These are phyloP conservation scores for Rhytidhysteron rufulum DNA, from an alignment of 2,329 filamentous ascomycete species.

Conservation along the genomic window DNA sequence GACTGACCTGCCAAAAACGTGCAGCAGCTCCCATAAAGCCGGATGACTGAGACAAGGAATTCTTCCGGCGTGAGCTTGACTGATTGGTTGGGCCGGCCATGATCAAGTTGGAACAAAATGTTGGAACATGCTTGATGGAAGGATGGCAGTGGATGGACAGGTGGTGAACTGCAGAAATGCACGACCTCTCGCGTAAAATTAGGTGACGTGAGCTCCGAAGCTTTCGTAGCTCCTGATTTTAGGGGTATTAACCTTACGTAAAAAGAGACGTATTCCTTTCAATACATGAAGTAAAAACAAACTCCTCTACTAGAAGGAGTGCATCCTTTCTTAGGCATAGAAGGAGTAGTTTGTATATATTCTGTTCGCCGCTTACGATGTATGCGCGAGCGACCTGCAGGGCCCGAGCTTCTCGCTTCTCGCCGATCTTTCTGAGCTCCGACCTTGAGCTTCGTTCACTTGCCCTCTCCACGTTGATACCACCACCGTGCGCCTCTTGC, in stretches of 20 bases:
- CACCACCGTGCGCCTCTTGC: neutral
- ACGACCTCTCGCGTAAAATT: no score
- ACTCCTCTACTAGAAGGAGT: no score
- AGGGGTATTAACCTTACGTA: no score
- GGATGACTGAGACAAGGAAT: conserved; percentile 22
- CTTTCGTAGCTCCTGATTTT: no score
- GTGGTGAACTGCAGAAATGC: neutral
- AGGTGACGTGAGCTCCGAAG: no score
- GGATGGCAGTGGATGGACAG: neutral
- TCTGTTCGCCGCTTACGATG: no score
- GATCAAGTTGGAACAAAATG: conserved; percentile 4
- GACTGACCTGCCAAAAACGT: conserved; percentile 47
- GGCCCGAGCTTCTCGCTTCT: neutral
- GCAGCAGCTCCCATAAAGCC: conserved; percentile 46
- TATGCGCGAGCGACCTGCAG: no score
- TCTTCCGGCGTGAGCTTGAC: conserved; percentile 19
- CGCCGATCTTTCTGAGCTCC: neutral
- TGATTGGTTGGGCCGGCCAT: conserved; percentile 25
- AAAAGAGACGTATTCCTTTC: no score
- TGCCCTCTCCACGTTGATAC: neutral
- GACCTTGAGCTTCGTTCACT: neutral
- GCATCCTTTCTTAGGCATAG: no score
- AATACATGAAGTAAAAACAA: no score
- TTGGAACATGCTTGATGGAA: neutral
- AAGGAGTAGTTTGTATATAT: no score